Percentiles rank a stretch among this genome's conserved stretches.
phyloP scores from a whole-genome alignment of 2,329 filamentous ascomycete genomes.

The Epichloe amarillans region DNA sequence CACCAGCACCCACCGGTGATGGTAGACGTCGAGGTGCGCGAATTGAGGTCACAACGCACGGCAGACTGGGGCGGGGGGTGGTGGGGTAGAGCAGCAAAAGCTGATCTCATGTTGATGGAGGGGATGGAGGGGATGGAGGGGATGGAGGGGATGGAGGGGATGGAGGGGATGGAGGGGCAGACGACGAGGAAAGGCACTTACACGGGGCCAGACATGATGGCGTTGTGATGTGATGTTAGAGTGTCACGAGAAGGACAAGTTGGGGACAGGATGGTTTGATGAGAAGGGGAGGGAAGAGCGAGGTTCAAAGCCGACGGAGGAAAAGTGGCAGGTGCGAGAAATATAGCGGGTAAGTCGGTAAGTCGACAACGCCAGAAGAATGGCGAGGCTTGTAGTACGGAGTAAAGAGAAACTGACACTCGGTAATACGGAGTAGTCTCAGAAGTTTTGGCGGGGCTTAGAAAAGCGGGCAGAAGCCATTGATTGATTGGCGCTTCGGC shows the following conservation, averaged over 20 bases:
- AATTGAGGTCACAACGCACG: slow-evolving; percentile 20
- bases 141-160: slow-evolving; percentile 1
- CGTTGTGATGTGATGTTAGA: slow-evolving; percentile 1
- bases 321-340: slow-evolving; percentile 6
- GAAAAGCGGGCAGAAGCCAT: slow-evolving; percentile 7
- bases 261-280: slow-evolving; percentile 9
- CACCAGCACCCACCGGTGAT: slow-evolving; percentile 10
- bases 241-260: neutral
- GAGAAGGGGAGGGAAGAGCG: slow-evolving; percentile 4
- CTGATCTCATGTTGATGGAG: neutral
- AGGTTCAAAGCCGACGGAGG: slow-evolving; percentile 4
- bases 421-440: neutral
- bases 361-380: neutral
- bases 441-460: slow-evolving; percentile 8
- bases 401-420: slow-evolving; percentile 3
- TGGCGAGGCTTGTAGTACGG: slow-evolving; percentile 2
- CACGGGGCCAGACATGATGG: slow-evolving; percentile 53
- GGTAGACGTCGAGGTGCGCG: slow-evolving; percentile 16
- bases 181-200: slow-evolving; percentile 32
- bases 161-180: slow-evolving; percentile 10
- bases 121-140: slow-evolving; percentile 8
- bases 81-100: slow-evolving; percentile 21
- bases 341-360: slow-evolving; percentile 2
- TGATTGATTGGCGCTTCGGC: slow-evolving; percentile 1
- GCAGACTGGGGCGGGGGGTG: slow-evolving; percentile 24